Evolutionary conservation across 176 grass and related monocot species (phyloP).

Genomic region (Stipa capillata): DNA sequence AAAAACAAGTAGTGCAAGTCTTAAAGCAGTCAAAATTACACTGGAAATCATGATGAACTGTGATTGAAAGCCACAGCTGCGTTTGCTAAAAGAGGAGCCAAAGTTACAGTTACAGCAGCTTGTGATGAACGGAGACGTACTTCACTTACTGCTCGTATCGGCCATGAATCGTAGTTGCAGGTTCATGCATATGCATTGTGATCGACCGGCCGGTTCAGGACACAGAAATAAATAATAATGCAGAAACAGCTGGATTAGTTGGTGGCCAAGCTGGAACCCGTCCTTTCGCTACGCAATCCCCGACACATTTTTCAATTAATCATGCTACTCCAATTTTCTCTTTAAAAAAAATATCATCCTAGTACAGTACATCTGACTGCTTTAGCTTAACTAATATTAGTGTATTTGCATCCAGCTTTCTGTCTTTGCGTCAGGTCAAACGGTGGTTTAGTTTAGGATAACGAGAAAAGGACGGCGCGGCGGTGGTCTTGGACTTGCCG

Average conservation of each 20-base stretch:
- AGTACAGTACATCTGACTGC: too few relatives aligned
- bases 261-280: conserved; percentile 1
- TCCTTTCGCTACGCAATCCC: not conserved
- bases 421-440: too few relatives aligned
- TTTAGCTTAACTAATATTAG: not conserved
- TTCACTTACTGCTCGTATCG: not conserved
- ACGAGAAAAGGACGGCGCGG: too few relatives aligned
- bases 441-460: too few relatives aligned
- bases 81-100: too few relatives aligned
- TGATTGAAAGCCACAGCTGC: not conserved
- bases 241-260: not conserved
- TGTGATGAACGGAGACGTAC: not conserved
- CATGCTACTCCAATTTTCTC: not conserved
- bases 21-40: too few relatives aligned
- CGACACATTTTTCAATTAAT: not conserved
- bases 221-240: not conserved
- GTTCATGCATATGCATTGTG: not conserved
- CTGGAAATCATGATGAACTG: too few relatives aligned
- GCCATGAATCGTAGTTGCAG: not conserved
- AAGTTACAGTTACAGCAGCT: not conserved
- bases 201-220: not conserved
- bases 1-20: too few relatives aligned
- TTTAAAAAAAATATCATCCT: too few relatives aligned
- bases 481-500: too few relatives aligned
- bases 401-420: too few relatives aligned